Conservation (phyloP, 108 stramenopile genomes). For the Cyclostephanos invisitatus region DNA sequence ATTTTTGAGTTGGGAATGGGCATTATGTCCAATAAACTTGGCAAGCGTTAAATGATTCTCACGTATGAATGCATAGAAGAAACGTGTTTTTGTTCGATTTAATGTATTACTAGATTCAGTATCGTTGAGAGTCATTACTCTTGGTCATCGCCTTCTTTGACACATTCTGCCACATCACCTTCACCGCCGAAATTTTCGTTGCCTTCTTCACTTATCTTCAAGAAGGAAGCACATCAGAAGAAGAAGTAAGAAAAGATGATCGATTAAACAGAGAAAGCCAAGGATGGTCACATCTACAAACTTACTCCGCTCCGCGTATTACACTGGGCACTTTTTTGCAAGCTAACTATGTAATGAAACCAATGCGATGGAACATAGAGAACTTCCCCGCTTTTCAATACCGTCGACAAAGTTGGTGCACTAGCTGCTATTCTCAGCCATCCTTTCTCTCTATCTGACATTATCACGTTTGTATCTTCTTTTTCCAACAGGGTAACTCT, state of each 20-base stretch:
- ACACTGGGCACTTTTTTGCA: constrained; percentile 92
- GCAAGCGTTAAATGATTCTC: constrained; percentile 10
- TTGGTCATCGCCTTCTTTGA: constrained; percentile 5
- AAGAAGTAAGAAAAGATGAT: neutral
- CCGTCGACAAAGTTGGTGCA: constrained; percentile 70
- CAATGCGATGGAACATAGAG: constrained; percentile 91
- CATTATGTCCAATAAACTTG: constrained; percentile 82
- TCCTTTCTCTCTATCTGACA: constrained; percentile 60
- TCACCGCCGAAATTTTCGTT: constrained; percentile 63
- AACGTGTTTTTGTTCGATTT: neutral
- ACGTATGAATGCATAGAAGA: neutral
- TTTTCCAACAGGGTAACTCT: constrained; percentile 57
- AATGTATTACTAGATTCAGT: neutral
- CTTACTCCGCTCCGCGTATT: constrained; percentile 66
- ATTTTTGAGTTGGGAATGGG: constrained; percentile 92
- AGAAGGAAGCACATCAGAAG: neutral
- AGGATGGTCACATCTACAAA: constrained; percentile 7
- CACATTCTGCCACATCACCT: constrained; percentile 39
- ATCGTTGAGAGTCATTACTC: neutral
- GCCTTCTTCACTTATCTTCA: constrained; percentile 64
- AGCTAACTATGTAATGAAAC: constrained; percentile 90
- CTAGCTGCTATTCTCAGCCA: constrained; percentile 58
- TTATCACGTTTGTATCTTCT: constrained; percentile 20
- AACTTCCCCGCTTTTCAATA: constrained; percentile 89
- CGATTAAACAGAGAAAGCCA: neutral